Conservation (phyloP, 768 basidiomycete genomes). For the Mrakia frigida region DNA sequence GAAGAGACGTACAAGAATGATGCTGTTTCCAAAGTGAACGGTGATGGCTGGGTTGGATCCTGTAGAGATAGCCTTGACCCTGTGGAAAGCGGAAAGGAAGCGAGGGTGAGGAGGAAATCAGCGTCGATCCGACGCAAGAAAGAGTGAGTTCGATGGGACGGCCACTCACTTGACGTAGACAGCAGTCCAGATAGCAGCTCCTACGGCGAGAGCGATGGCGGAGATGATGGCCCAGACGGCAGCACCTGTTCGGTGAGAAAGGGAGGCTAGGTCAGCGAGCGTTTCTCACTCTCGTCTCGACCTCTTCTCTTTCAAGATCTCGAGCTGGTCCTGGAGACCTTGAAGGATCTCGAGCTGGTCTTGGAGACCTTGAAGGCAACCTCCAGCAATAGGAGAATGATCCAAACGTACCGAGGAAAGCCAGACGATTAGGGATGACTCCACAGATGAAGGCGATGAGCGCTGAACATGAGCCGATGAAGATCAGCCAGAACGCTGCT, state of each 20-base stretch:
- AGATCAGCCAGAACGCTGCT: slow-evolving; percentile 32
- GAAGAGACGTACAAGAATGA: slow-evolving; percentile 15
- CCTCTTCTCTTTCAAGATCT: background rate
- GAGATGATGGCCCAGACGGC: slow-evolving; percentile 16
- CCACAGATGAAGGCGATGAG: slow-evolving; percentile 28
- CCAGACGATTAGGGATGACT: slow-evolving; percentile 16
- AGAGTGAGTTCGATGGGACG: too few relatives aligned
- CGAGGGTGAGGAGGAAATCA: background rate
- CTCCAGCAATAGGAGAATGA: too few relatives aligned
- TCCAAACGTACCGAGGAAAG: slow-evolving; percentile 21
- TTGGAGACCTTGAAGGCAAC: too few relatives aligned
- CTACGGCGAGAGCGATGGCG: slow-evolving; percentile 21
- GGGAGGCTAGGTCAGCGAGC: background rate
- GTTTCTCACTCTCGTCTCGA: background rate
- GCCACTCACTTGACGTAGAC: slow-evolving; percentile 19
- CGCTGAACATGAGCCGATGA: slow-evolving; percentile 25
- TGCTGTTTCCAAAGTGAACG: slow-evolving; percentile 21
- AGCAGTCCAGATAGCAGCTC: slow-evolving; percentile 29
- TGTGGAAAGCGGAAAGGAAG: background rate
- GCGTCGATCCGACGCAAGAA: background rate
- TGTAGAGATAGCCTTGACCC: background rate
- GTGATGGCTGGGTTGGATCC: slow-evolving; percentile 1
- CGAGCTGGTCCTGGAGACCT: too few relatives aligned
- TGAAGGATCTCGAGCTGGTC: too few relatives aligned
- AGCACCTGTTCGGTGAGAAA: background rate